Base-by-base conservation (phyloP, 106 monocot genomes). In the Acorus gramineus region DNA sequence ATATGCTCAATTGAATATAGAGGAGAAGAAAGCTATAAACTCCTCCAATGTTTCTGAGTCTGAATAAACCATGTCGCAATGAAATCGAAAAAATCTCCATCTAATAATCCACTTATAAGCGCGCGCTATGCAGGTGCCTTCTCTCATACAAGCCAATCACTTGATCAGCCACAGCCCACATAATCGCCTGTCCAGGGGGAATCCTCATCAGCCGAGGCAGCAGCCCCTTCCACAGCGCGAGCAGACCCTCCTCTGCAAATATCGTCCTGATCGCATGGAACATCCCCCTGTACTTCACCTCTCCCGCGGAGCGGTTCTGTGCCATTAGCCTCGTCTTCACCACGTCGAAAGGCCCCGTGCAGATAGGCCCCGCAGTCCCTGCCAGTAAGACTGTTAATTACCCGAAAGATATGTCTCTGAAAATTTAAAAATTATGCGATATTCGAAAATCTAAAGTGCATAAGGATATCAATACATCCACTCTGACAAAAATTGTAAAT, bases 301-400 rank as follows among this genome's bases (percentile, higher is more conserved):
- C 73, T 8, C 73, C 87, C 50, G 64, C 61, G 1, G 86, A 74
- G 52, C 57, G 77, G 57, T 82, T 85, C 57, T 96, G 95, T 13
- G 95, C 95, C 95, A 96, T 96, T 4, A 96, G 63, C 57, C 90
- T 82, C 12, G 95, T 90, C 80, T 96, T 96, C 42, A 96, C 95
- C 9, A 96, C 95, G 68, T 96, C 95, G 50, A 96, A 96, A 3
- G 95, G 95, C 3, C 95, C 95, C 0, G 95, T 96, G 11, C 90
- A 90, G 55, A 90, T 52, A 0, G 95, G 95, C 2, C 95, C 95
- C 1, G 80, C 90, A 9, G 90, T 85, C 46, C 95, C 90, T 6
- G 95, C 28, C 28, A 28, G 28, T 28, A 28, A 28, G 28, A 0
- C 28, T 28, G 28, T 28, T 28, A 28, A 28, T 28, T 28, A 28